Evolutionary conservation across 495 filamentous ascomycete genomes (phyloP).

Genomic region (Saxophila tyrrhenica): DNA sequence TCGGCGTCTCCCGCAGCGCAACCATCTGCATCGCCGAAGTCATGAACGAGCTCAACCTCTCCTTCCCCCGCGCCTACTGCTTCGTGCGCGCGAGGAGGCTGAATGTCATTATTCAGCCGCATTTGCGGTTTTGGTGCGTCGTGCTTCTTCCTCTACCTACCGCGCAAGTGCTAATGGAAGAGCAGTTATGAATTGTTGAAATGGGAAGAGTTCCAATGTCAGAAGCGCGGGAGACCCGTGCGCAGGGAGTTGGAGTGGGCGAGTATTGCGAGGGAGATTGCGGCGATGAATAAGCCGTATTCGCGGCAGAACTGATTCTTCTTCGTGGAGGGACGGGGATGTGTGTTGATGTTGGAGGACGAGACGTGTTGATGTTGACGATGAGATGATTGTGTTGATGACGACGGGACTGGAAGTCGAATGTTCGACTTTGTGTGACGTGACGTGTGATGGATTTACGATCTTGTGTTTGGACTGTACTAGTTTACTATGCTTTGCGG

Average conservation of each 20-base stretch:
- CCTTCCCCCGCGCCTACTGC: conserved; percentile 89
- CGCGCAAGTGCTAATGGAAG: not conserved
- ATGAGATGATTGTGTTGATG: too few species aligned
- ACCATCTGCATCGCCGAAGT: conserved; percentile 98
- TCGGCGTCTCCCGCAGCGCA: conserved; percentile 87
- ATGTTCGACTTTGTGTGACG: too few species aligned
- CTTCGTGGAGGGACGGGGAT: not conserved
- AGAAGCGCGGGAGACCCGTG: conserved; percentile 35
- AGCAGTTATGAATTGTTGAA: conserved; percentile 63
- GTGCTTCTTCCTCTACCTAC: not conserved
- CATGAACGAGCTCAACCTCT: conserved; percentile 67
- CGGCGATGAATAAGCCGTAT: conserved; percentile 94
- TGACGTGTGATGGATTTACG: not conserved
- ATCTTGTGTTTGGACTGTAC: not conserved
- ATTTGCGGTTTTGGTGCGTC: conserved; percentile 55
- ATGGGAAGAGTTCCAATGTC: conserved; percentile 68
- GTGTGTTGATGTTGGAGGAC: conserved; percentile 1
- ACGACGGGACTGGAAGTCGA: too few species aligned
- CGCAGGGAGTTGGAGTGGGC: conserved; percentile 84
- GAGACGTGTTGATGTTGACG: too few species aligned
- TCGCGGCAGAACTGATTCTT: conserved; percentile 21
- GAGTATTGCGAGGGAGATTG: conserved; percentile 78
- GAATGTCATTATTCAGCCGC: conserved; percentile 63
- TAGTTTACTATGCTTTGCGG: not conserved
- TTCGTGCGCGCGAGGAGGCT: conserved; percentile 86